Percentiles rank a stretch among this genome's conserved stretches.
These are phyloP conservation scores for Sisymbrium altissimum DNA, from an alignment of 345 rosid species.

Conservation along the genomic window DNA sequence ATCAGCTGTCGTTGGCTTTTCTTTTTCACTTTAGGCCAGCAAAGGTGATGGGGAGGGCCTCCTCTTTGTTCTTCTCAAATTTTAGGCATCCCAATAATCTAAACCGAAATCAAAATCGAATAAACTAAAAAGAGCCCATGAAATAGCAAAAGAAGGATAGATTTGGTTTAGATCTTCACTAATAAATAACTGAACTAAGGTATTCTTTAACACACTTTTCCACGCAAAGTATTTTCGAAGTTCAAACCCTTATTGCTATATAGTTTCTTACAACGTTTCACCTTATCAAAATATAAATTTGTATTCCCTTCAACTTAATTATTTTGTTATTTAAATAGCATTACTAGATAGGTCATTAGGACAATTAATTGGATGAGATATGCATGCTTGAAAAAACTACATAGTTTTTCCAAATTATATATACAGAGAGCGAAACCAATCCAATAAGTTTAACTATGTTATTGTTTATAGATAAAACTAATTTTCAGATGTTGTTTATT, in stretches of 20 bases:
- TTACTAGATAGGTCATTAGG: neutral
- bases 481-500: too few species aligned
- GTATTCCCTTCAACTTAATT: neutral
- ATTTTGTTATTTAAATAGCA: neutral
- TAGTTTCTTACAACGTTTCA: neutral
- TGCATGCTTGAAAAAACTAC: neutral
- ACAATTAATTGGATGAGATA: neutral
- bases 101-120: slow-evolving; percentile 9
- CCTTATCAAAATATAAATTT: neutral
- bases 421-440: too few species aligned
- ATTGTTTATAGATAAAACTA: too few species aligned
- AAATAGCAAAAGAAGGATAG: slow-evolving; percentile 19
- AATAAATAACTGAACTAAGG: neutral
- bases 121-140: slow-evolving; percentile 31
- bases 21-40: slow-evolving; percentile 33
- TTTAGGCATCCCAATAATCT: slow-evolving; percentile 10
- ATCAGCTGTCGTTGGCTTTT: slow-evolving; percentile 27
- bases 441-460: too few species aligned
- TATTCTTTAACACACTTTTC: slow-evolving; percentile 26
- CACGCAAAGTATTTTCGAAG: slow-evolving; percentile 23
- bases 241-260: neutral
- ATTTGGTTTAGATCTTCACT: slow-evolving; percentile 21
- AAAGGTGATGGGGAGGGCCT: slow-evolving; percentile 36
- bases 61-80: slow-evolving; percentile 20
- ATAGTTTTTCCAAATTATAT: neutral